Conservation (phyloP, 139 green algal genomes). For the Diplosphaera chodatii region DNA sequence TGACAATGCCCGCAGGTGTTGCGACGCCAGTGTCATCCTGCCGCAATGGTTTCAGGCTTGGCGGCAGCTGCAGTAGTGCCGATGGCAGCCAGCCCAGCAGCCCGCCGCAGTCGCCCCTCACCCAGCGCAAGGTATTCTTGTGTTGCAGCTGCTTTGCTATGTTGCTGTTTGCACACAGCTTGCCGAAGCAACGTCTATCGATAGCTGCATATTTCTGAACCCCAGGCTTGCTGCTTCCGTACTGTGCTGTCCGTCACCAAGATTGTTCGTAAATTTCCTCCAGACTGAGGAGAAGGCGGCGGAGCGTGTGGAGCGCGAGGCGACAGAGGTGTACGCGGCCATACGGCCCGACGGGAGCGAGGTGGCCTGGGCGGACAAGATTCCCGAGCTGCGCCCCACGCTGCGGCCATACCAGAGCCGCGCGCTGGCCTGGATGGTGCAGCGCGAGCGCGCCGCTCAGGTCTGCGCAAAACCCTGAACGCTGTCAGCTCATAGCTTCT, state of each 20-base stretch:
- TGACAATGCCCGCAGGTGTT: neutral
- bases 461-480: neutral
- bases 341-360: slow-evolving; percentile 56
- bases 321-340: slow-evolving; percentile 48
- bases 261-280: neutral
- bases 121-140: neutral
- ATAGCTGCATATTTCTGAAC: neutral
- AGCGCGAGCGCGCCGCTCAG: slow-evolving; percentile 32
- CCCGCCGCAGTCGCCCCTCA: neutral
- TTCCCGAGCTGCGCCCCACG: slow-evolving; percentile 40
- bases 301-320: slow-evolving; percentile 30
- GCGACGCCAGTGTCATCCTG: neutral
- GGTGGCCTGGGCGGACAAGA: slow-evolving; percentile 20
- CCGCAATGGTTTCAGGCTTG: too few relatives aligned
- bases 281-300: neutral
- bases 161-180: neutral
- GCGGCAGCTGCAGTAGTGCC: too few relatives aligned
- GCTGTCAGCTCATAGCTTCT: too few relatives aligned
- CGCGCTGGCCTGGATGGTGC: slow-evolving; percentile 71
- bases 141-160: neutral
- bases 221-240: too few relatives aligned
- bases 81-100: neutral
- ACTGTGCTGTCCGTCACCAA: neutral
- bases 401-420: slow-evolving; percentile 77
- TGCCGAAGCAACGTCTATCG: too few relatives aligned